Evolutionary conservation across 2,329 filamentous ascomycete species (phyloP).

Genomic region (Coniella vitis): DNA sequence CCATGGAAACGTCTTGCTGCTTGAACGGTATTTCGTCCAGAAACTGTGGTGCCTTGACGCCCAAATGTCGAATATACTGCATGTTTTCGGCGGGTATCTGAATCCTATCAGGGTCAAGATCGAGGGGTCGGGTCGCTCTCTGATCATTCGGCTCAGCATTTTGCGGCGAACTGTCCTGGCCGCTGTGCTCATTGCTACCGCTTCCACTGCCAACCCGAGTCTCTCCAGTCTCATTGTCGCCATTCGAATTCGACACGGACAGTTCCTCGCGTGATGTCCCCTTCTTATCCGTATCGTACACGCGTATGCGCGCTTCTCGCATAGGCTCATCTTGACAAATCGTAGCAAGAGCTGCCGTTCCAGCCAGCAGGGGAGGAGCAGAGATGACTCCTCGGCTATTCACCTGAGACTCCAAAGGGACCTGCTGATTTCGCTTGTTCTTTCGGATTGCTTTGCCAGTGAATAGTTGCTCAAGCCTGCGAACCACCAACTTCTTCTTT

Average conservation of each 20-base stretch:
- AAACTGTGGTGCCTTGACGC: conserved; percentile 38
- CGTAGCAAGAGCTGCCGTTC: conserved; percentile 1
- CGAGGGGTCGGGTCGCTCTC: conserved; percentile 67
- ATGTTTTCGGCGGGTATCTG: conserved; percentile 73
- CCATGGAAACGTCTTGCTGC: conserved; percentile 45
- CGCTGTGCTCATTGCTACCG: conserved; percentile 23
- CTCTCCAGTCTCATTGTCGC: conserved; percentile 35
- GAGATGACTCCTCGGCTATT: conserved; percentile 9
- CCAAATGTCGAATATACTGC: conserved; percentile 70
- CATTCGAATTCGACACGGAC: conserved; percentile 42
- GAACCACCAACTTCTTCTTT: conserved; percentile 71
- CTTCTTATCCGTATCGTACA: conserved; percentile 30
- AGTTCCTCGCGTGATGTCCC: conserved; percentile 35
- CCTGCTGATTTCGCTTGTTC: conserved; percentile 26
- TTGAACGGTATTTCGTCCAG: conserved; percentile 33
- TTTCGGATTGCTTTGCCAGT: conserved; percentile 55
- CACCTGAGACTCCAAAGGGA: conserved; percentile 13
- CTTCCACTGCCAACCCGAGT: conserved; percentile 24
- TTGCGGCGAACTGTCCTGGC: conserved; percentile 35
- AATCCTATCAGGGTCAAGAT: conserved; percentile 70
- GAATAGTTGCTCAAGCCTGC: conserved; percentile 72
- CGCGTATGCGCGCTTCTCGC: conserved; percentile 44
- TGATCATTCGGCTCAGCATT: conserved; percentile 52
- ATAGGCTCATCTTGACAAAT: conserved; percentile 25
- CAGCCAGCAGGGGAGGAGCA: conserved; percentile 4